Percentiles rank a stretch among this genome's conserved stretches.
These are phyloP conservation scores for Erysiphe neolycopersici DNA, from an alignment of 2,329 filamentous ascomycete species.

Conservation along the genomic window DNA sequence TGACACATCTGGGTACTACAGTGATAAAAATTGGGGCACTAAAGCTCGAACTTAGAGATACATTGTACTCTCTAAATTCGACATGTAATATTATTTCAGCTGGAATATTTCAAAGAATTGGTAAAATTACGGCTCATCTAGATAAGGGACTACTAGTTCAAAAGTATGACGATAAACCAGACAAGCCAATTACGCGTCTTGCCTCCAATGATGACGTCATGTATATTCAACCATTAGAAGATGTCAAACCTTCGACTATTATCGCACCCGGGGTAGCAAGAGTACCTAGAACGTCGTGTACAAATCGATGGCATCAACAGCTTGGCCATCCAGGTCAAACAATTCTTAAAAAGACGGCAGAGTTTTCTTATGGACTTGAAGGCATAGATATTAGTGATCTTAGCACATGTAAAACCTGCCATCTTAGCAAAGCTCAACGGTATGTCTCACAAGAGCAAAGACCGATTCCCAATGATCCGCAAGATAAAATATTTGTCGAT, in stretches of 20 bases:
- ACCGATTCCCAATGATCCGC: background rate
- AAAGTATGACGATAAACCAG: background rate
- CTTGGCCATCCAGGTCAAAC: background rate
- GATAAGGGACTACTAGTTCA: background rate
- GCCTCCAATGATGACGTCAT: background rate
- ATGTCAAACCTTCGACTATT: background rate
- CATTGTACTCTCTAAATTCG: background rate
- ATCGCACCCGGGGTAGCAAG: background rate
- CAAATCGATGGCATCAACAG: background rate
- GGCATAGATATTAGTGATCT: background rate
- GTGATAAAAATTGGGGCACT: background rate
- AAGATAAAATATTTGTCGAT: background rate
- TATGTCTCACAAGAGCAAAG: background rate
- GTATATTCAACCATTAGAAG: background rate
- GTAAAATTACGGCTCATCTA: background rate
- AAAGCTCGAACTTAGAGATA: background rate
- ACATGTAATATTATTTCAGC: background rate
- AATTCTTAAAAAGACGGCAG: background rate
- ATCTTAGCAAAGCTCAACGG: background rate
- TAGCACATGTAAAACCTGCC: background rate
- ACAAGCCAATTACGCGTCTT: background rate
- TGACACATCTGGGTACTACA: background rate
- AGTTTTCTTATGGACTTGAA: background rate
- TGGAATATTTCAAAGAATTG: background rate
- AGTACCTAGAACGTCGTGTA: background rate